These are phyloP conservation scores for Epicoccum nigrum DNA, from an alignment of 2,329 filamentous ascomycete species.

Conservation along the genomic window DNA sequence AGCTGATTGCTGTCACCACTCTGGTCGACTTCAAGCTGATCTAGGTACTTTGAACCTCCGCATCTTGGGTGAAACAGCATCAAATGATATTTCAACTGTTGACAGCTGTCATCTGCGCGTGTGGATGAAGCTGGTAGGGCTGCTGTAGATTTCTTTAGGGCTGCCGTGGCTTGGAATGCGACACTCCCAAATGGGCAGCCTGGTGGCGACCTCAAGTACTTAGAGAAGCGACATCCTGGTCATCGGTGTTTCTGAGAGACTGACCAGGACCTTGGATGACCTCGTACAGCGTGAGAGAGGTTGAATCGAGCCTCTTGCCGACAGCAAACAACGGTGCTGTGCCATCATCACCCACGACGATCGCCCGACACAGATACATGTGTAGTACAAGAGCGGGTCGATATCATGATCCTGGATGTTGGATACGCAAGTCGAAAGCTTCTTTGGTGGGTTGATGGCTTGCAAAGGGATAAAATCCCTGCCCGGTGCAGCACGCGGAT, in stretches of 20 bases:
- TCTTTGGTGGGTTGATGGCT: background rate
- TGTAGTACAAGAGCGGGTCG: slow-evolving; percentile 9
- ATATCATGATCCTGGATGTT: background rate
- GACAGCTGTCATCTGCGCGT: slow-evolving; percentile 30
- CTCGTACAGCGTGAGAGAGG: slow-evolving; percentile 4
- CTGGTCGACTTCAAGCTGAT: background rate
- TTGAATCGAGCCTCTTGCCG: slow-evolving; percentile 9
- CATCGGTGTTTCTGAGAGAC: background rate
- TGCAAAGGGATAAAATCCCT: background rate
- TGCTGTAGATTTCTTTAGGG: slow-evolving; percentile 1
- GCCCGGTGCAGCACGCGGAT: background rate
- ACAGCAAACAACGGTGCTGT: slow-evolving; percentile 14
- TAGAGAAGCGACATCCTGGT: slow-evolving; percentile 8
- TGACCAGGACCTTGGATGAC: background rate
- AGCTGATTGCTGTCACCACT: background rate
- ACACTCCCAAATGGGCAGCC: slow-evolving; percentile 2
- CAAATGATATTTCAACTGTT: slow-evolving; percentile 10
- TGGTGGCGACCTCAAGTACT: slow-evolving; percentile 4
- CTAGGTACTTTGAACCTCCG: background rate
- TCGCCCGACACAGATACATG: slow-evolving; percentile 1
- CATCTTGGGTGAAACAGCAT: background rate
- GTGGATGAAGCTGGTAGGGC: background rate
- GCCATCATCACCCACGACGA: slow-evolving; percentile 9
- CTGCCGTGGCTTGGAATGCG: slow-evolving; percentile 19
- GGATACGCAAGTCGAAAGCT: background rate